Base-by-base conservation (phyloP, 1,284 basidiomycete species). In the Ustilago trichophora region DNA sequence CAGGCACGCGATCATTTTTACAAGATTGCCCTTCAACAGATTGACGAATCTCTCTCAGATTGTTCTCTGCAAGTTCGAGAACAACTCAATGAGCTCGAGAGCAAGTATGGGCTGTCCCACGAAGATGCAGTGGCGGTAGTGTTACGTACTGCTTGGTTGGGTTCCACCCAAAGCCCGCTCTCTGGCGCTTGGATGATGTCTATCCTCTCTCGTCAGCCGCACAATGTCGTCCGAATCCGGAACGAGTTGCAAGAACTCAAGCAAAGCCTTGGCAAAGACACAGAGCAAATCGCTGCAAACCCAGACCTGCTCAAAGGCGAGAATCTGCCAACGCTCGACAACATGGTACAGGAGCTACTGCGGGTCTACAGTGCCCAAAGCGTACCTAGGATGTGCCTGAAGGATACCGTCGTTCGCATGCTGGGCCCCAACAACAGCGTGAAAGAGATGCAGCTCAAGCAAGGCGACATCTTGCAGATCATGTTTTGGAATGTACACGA, bases 401-500 rank as follows among this genome's bases (percentile, higher is more conserved):
- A 48, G 31, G 57, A 59, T n/a, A 43, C 45, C 8, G 35, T 35
- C 11, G 31, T 59, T 8, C 18, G 57, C 8, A 27, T 18, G 3
- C 18, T 53, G 7, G 57, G 40, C 0, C 22, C 32, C 10, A 25
- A 43, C 4, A 43, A 37, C 36, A 40, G 22, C 6, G 29, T 53
- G 24, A 31, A 27, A 15, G 21, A 32, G 3, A n/a, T 33, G 13
- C 57, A 48, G 35, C 6, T 59, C 44, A 53, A 49, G n/a, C 27
- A 43, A 13, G 50, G 57, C 12, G 57, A 59, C 13, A 26, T 53
- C 13, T 33, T 59, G 7, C 49, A 53, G 21, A 24, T 59, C 15
- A 11, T 53, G 12, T 53, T 33, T n/a, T 59, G 49, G 50, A 53
- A 44, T 25, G 57, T 48, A 0, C 49, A 59, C 31, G 24, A 37